Evolutionary conservation across 2,329 filamentous ascomycete genomes (phyloP), one percentile per base, ranked within the genome.

Genomic region (Alternaria infectoria): DNA sequence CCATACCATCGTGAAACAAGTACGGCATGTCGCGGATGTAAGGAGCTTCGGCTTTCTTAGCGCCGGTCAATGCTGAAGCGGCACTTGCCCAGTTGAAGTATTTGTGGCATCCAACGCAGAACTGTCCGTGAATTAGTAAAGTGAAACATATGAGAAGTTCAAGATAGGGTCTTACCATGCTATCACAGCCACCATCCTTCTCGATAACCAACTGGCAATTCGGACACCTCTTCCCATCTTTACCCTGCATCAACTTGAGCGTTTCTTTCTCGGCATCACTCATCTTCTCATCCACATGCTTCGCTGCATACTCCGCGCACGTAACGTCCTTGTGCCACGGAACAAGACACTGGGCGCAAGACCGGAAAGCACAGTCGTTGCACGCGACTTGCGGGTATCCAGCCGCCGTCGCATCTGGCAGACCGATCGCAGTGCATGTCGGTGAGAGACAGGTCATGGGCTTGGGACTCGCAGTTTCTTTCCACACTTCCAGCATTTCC

Each of bases 191-290:
- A 1, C 73, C 73, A 21, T 74, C 72, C 40, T 76, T 76, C 58
- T 76, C 74, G 26, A 77, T 73, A 1, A 77, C 70, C 2, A 77
- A 47, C 13, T 70, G 66, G 59, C 75, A 77, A 28, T 77, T 74
- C 1, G 75, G 73, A 62, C 75, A 77, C 3, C 75, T 65, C 44
- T 69, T 74, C 2, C 69, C 74, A 46, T 74, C 70, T 30, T 67
- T 71, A 4, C 46, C 45, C 54, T 76, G 70, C 69, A 77, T 70
- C 0, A 74, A 17, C 28, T 66, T 32, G 26, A 77, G 64, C 6
- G 66, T 73, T 0, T 69, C 62, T 21, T 69, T 74, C 58, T 76
- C 74, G 0, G 61, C 23, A 8, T 69, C 65, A 6, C 62, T 69
- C 68, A 77, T 73, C 49, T 64, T 52, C 17, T 68, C 66, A 9